Evolutionary conservation across 495 filamentous ascomycete genomes (phyloP).

Genomic region (Neurospora terricola): DNA sequence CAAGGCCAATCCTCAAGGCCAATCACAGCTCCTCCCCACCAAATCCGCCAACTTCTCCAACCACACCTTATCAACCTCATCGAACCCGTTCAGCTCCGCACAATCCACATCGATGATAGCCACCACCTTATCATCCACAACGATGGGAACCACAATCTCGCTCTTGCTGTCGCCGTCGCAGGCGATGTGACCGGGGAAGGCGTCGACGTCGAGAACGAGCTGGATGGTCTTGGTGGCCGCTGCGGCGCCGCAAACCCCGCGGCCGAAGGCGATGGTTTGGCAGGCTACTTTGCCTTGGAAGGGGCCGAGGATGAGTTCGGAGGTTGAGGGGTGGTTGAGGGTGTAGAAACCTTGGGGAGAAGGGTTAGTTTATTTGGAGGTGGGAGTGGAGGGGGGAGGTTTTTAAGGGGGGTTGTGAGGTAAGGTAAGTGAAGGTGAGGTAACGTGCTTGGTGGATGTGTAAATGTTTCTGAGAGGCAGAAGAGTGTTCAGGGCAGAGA

Average conservation of each 20-base stretch:
- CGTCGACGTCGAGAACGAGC: slow-evolving; percentile 62
- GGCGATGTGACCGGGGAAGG: slow-evolving; percentile 84
- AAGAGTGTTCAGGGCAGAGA: slow-evolving; percentile 10
- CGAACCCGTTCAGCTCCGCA: slow-evolving; percentile 58
- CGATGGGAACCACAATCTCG: slow-evolving; percentile 85
- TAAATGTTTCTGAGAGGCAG: neutral
- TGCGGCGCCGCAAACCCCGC: slow-evolving; percentile 77
- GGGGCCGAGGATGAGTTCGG: slow-evolving; percentile 66
- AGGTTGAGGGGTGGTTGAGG: slow-evolving; percentile 42
- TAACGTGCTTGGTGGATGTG: neutral
- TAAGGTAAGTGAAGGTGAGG: neutral
- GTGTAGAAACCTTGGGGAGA: slow-evolving; percentile 61
- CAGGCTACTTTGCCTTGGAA: slow-evolving; percentile 87
- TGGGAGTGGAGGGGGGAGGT: neutral
- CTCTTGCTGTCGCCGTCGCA: slow-evolving; percentile 75
- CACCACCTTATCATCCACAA: slow-evolving; percentile 47
- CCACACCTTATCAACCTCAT: slow-evolving; percentile 57
- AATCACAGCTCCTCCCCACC: slow-evolving; percentile 61
- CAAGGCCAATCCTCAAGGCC: no score
- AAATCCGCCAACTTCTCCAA: slow-evolving; percentile 62
- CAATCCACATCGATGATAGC: slow-evolving; percentile 90
- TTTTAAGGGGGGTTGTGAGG: neutral
- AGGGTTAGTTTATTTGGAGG: no score
- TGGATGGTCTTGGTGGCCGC: slow-evolving; percentile 54
- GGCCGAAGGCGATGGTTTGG: slow-evolving; percentile 69